Base-by-base conservation (phyloP, 345 rosid species). In the Syzygium grande region DNA sequence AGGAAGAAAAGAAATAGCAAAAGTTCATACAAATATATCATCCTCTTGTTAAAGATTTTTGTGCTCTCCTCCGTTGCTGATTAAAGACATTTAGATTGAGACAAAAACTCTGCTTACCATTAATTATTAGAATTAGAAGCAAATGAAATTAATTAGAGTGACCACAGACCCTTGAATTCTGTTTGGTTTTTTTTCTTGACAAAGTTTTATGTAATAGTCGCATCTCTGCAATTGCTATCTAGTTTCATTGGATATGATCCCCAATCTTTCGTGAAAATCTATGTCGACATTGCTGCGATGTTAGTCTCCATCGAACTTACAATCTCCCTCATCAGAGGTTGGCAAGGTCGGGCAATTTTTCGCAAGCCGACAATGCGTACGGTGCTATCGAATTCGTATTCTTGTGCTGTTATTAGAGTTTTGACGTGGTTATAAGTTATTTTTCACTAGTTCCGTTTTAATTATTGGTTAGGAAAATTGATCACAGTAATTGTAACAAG, bases 171-270 rank as follows among this genome's bases (percentile, higher is more conserved):
- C 25, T 25, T 25, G 15, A 58, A 11, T 25, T 58, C 0, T 11
- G 1, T 13, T 58, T 22, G 46, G 46, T 22, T 23, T 10, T 2
- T 3, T 0, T 1, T 1, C 63, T 25, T 4, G 65, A 58, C 3
- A 5, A 58, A 14, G 65, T 25, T 58, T 58, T 11, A 58, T 58
- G 14, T 1, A 58, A 29, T 29, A 63, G 34, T 63, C 11, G 9
- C 1, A 38, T 29, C 34, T 13, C 11, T 1, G 21, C 41, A 11
- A 61, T 29, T 8, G 11, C 41, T 63, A 29, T 63, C 21, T 29
- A 14, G 41, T 63, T 63, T 63, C 77, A 6, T 21, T 3, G 21
- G 14, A 63, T 29, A 25, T 17, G 15, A 15, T 63, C 77, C 29
- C 77, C 29, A 0, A 1, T 29, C 77, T 63, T 63, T 34, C 34